Percentiles rank a stretch among this genome's conserved stretches.
Conservation (phyloP, 73 alveolate species). For the Tetrahymena elliotti region DNA sequence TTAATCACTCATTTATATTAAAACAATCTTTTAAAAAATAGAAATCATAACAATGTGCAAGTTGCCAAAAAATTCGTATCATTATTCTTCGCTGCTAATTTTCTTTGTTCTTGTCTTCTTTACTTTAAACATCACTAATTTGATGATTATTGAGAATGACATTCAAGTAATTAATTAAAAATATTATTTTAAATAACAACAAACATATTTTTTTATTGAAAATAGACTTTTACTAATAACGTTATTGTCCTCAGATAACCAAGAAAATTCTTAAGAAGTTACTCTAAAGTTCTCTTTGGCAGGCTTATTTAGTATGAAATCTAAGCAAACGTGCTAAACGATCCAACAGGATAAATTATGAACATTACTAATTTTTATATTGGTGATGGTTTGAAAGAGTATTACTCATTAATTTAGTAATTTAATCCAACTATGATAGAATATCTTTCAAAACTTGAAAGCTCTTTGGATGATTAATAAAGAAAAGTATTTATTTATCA, state of each 20-base stretch:
- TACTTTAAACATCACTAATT: background rate
- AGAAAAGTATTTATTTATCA: background rate
- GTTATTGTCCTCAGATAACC: background rate
- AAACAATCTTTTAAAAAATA: background rate
- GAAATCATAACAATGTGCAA: background rate
- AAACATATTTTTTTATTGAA: too few species aligned
- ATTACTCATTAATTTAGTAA: background rate
- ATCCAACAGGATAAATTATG: background rate
- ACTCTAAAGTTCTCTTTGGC: background rate
- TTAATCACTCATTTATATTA: too few species aligned
- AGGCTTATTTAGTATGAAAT: background rate
- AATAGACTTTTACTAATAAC: background rate
- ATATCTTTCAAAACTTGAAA: background rate
- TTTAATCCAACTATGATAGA: background rate
- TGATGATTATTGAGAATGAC: background rate
- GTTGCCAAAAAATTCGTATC: background rate
- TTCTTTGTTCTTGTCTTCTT: background rate
- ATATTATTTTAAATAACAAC: too few species aligned
- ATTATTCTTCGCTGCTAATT: background rate
- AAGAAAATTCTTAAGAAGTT: background rate
- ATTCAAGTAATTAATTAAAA: background rate
- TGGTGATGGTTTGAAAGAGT: background rate
- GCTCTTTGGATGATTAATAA: background rate
- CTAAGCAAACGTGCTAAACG: background rate
- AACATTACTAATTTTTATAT: background rate